Evolutionary conservation across 257 asterid species (phyloP).

Genomic region (Scutellaria minor): DNA sequence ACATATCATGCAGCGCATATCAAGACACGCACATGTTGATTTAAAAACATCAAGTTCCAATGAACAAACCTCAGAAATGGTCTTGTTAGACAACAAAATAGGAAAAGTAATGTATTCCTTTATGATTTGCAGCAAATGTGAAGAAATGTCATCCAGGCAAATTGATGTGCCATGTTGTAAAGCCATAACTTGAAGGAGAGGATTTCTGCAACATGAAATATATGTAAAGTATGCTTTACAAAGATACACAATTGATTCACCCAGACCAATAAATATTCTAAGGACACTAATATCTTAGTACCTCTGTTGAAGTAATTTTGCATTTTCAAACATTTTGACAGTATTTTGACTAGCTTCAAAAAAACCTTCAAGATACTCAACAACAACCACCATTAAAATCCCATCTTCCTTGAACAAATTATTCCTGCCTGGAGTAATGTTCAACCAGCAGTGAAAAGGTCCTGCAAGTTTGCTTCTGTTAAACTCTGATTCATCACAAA

Average conservation of each 20-base stretch:
- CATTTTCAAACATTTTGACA: slow-evolving; percentile 56
- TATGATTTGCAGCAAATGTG: slow-evolving; percentile 53
- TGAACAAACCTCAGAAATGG: slow-evolving; percentile 60
- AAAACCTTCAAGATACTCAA: slow-evolving; percentile 51
- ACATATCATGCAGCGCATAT: slow-evolving; percentile 14
- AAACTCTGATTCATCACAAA: slow-evolving; percentile 22
- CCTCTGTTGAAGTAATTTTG: slow-evolving; percentile 84
- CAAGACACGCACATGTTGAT: not conserved
- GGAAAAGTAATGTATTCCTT: slow-evolving; percentile 76
- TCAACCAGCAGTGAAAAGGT: slow-evolving; percentile 75
- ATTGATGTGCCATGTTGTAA: slow-evolving; percentile 56
- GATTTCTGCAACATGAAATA: slow-evolving; percentile 63
- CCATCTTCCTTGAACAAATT: slow-evolving; percentile 56
- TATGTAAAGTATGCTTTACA: slow-evolving; percentile 16
- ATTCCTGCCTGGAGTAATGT: slow-evolving; percentile 43
- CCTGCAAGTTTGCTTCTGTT: slow-evolving; percentile 55
- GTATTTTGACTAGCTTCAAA: slow-evolving; percentile 44
- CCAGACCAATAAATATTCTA: slow-evolving; percentile 28
- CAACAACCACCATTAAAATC: slow-evolving; percentile 56
- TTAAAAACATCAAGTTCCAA: slow-evolving; percentile 27
- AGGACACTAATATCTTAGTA: slow-evolving; percentile 31
- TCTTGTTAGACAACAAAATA: slow-evolving; percentile 58
- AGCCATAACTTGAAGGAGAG: slow-evolving; percentile 71
- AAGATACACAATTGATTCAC: slow-evolving; percentile 22
- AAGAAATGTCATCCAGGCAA: slow-evolving; percentile 44